These are phyloP conservation scores for Talaromyces adpressus DNA, from an alignment of 495 filamentous ascomycete genomes.

Conservation along the genomic window DNA sequence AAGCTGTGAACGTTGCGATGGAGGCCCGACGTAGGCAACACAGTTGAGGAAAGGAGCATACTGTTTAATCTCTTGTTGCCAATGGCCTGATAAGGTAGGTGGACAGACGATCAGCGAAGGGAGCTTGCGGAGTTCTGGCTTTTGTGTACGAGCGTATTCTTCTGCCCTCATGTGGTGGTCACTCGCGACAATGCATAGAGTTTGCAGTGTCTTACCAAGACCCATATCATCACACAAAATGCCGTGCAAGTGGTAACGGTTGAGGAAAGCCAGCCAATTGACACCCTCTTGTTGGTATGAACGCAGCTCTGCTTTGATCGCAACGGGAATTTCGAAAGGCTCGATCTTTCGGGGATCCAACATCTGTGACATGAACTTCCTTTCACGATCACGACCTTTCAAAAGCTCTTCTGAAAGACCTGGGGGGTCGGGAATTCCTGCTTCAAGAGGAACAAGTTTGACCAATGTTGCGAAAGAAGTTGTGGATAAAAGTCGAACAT, in stretches of 20 bases:
- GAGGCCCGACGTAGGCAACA: slow-evolving; percentile 84
- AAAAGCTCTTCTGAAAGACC: slow-evolving; percentile 84
- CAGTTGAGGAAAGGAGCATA: slow-evolving; percentile 91
- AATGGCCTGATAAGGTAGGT: slow-evolving; percentile 95
- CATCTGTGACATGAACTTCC: slow-evolving; percentile 95
- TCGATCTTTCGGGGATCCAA: slow-evolving; percentile 94
- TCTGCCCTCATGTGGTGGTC: slow-evolving; percentile 92
- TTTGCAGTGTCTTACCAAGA: slow-evolving; percentile 95
- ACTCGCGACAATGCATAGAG: slow-evolving; percentile 93
- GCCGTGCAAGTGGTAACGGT: slow-evolving; percentile 93
- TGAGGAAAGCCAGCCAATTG: slow-evolving; percentile 97
- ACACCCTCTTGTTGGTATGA: slow-evolving; percentile 98
- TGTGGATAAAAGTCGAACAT: slow-evolving; percentile 87
- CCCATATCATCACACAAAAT: slow-evolving; percentile 99
- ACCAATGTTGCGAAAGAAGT: slow-evolving; percentile 96
- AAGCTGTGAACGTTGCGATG: slow-evolving; percentile 65
- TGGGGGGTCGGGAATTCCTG: slow-evolving; percentile 93
- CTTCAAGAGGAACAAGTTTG: slow-evolving; percentile 97
- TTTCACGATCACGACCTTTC: slow-evolving; percentile 81
- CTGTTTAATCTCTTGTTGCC: slow-evolving; percentile 93
- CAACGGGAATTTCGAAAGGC: slow-evolving; percentile 84
- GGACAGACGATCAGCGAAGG: slow-evolving; percentile 95
- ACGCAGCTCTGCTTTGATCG: slow-evolving; percentile 91
- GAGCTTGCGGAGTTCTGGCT: slow-evolving; percentile 67
- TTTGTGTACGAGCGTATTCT: slow-evolving; percentile 73